A percentile compares a stretch with the other conserved stretches of the same genome.
These are phyloP conservation scores for Modicella reniformis DNA, from an alignment of 371 early-diverging fungal species.

Conservation along the genomic window DNA sequence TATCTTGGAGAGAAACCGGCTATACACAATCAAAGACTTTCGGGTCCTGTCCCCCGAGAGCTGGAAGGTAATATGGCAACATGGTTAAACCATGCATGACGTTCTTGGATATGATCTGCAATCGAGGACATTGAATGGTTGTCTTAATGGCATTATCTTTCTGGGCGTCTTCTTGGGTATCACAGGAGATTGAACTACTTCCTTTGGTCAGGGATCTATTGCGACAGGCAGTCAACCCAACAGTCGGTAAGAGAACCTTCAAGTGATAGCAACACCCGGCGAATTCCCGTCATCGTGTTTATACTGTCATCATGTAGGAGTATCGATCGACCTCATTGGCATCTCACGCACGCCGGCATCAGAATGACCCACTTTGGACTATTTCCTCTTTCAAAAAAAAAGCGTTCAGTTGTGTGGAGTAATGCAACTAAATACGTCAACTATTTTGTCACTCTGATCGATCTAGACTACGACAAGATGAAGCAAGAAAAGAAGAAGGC, in stretches of 20 bases:
- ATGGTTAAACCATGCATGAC: too few relatives aligned
- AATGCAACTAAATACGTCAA: not conserved
- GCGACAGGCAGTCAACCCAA: slow-evolving; percentile 53
- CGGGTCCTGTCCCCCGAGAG: slow-evolving; percentile 68
- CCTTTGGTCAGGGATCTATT: slow-evolving; percentile 65
- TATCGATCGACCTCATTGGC: too few relatives aligned
- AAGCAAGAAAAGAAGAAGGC: slow-evolving; percentile 48
- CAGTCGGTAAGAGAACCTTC: slow-evolving; percentile 35
- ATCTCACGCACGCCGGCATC: too few relatives aligned
- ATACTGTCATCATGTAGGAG: too few relatives aligned
- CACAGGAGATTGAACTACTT: slow-evolving; percentile 58
- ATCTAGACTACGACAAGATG: slow-evolving; percentile 38
- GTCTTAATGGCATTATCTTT: not conserved
- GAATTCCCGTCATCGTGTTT: too few relatives aligned
- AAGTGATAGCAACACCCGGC: not conserved
- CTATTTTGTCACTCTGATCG: not conserved
- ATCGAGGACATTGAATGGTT: not conserved
- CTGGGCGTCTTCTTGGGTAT: too few relatives aligned
- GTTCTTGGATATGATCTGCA: too few relatives aligned
- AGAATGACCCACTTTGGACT: too few relatives aligned
- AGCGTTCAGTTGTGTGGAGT: too few relatives aligned
- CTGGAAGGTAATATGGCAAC: slow-evolving; percentile 62
- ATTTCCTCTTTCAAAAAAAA: too few relatives aligned
- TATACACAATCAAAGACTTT: slow-evolving; percentile 67
- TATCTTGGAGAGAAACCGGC: slow-evolving; percentile 62